These are phyloP conservation scores for Clarkia xantiana DNA, from an alignment of 345 rosid genomes.

Conservation along the genomic window DNA sequence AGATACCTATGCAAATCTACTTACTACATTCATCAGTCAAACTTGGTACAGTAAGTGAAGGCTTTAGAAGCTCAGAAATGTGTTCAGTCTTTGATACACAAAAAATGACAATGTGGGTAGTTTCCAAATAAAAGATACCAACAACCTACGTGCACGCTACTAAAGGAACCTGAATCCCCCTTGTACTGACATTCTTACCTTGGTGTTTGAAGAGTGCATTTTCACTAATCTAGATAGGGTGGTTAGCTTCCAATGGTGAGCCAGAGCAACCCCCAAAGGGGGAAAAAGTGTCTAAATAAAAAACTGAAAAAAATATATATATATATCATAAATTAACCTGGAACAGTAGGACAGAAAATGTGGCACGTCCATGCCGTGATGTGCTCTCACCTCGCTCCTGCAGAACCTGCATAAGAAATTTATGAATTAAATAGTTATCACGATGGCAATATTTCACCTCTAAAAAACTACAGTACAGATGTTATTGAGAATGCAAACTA, in stretches of 20 bases:
- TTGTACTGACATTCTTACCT: not conserved
- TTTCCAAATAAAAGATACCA: not conserved
- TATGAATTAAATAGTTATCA: conserved; percentile 8
- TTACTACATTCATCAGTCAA: too few species aligned
- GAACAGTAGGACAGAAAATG: conserved; percentile 93
- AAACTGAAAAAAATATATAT: not conserved
- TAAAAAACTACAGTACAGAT: too few species aligned
- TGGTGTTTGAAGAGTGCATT: not conserved
- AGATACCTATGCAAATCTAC: too few species aligned
- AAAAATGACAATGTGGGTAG: not conserved
- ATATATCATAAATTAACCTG: conserved; percentile 39
- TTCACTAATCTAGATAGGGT: not conserved
- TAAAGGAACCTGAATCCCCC: not conserved
- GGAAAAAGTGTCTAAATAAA: too few species aligned
- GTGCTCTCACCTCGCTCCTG: conserved; percentile 99
- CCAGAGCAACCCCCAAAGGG: too few species aligned
- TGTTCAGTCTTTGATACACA: not conserved
- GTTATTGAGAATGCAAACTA: not conserved
- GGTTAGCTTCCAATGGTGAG: too few species aligned
- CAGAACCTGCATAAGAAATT: conserved; percentile 50
- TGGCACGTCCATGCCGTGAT: conserved; percentile 98
- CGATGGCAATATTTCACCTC: not conserved
- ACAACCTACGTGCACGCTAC: not conserved
- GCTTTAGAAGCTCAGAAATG: not conserved
- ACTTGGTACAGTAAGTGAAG: not conserved